Conservation (phyloP, 495 filamentous ascomycete species). For the Aspergillus campestris region DNA sequence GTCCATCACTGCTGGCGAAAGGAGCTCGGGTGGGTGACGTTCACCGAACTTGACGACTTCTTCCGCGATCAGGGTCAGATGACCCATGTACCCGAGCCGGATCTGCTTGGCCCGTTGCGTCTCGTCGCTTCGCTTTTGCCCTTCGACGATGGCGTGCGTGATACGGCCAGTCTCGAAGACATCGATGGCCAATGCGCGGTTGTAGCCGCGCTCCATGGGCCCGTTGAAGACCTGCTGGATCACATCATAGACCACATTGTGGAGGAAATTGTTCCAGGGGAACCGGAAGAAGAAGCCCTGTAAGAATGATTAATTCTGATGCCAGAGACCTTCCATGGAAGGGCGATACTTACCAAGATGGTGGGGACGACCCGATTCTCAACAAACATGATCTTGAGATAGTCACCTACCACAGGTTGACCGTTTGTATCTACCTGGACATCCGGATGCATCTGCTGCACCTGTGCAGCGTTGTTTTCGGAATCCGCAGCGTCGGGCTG, state of each 20-base stretch:
- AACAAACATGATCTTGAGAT: constrained; percentile 94
- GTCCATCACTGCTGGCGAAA: constrained; percentile 77
- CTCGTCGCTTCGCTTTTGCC: constrained; percentile 78
- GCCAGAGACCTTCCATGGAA: background rate
- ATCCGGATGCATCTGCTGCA: constrained; percentile 24
- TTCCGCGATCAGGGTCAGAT: constrained; percentile 93
- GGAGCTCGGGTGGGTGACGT: constrained; percentile 78
- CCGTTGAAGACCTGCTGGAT: constrained; percentile 99
- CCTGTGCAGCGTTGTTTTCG: constrained; percentile 15
- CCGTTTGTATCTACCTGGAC: constrained; percentile 56
- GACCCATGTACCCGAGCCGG: constrained; percentile 96
- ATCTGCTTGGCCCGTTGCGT: constrained; percentile 75
- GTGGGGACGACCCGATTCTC: constrained; percentile 91
- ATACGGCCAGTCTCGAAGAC: constrained; percentile 85
- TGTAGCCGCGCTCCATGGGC: constrained; percentile 92
- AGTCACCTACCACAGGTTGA: constrained; percentile 92
- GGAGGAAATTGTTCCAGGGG: constrained; percentile 99
- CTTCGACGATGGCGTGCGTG: constrained; percentile 84
- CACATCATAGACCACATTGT: constrained; percentile 99
- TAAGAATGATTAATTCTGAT: background rate
- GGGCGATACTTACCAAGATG: constrained; percentile 63
- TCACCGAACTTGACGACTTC: constrained; percentile 99
- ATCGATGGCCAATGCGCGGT: constrained; percentile 85
- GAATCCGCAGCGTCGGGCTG: constrained; percentile 13
- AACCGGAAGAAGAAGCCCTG: constrained; percentile 96